Evolutionary conservation across 2,329 filamentous ascomycete species (phyloP), one percentile per base, ranked within the genome.

Genomic region (Colletotrichum limetticola): DNA sequence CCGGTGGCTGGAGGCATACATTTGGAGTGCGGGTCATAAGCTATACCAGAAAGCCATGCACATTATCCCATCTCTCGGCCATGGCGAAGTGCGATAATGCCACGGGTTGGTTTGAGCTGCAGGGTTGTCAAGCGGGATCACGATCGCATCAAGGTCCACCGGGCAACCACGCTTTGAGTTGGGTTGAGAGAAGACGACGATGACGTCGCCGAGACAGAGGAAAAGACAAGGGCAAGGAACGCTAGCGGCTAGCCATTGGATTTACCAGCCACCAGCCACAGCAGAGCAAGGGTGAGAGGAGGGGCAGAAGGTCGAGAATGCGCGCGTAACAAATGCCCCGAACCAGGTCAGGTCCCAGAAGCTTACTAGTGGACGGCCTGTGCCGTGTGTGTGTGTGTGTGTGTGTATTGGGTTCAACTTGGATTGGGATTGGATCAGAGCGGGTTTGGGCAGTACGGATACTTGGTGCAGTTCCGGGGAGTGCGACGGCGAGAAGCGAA

Each of bases 291-390:
- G 37, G 16, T 42, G 37, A 42, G 37, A 6, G 35, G 12, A 4
- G 19, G 16, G 35, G n/a, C 19, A 11, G 4, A 26, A 28, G 14
- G 12, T 35, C n/a, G 42, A 49, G 42, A 49, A 49, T 49, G 42
- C 42, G 42, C 42, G 24, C 56, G 24, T 52, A 55, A 28, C 37
- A 42, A 42, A 42, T 42, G 37, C 37, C 6, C 37, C 37, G 16
- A 42, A 19, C 37, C 14, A 26, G 16, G 9, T 5, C 24, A 22
- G 22, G 65, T 28, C 52, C 52, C 52, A 64, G 22, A 52, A 69
- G 59, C 52, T 28, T 58, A 56, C 32, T 52, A 52, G 68, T 46
- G 59, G 53, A 37, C 70, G 66, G 70, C 53, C 52, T 69, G n/a
- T 58, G 52, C 69, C 69, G 65, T 60, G 59, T 56, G 42, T 49